Percentiles rank a stretch among this genome's conserved stretches.
These are phyloP conservation scores for Psilocybe mexicana DNA, from an alignment of 1,284 basidiomycete species.

Conservation along the genomic window DNA sequence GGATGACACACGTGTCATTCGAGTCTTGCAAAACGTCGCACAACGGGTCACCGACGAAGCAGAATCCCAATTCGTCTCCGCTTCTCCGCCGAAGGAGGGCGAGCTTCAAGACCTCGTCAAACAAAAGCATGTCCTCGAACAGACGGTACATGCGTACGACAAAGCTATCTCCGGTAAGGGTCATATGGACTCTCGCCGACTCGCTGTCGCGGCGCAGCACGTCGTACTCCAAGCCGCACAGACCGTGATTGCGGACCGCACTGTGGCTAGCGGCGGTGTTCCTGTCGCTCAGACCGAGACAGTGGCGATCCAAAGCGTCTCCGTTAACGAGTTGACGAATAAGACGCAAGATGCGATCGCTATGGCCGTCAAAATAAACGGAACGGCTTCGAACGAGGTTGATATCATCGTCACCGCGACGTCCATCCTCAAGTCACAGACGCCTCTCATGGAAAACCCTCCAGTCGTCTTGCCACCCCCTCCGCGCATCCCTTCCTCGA, in stretches of 20 bases:
- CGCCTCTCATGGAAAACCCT: conserved; percentile 25
- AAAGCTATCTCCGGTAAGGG: conserved; percentile 58
- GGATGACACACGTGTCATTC: conserved; percentile 61
- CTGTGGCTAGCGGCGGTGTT: conserved; percentile 36
- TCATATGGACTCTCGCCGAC: conserved; percentile 43
- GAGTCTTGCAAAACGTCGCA: conserved; percentile 72
- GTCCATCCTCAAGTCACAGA: conserved; percentile 49
- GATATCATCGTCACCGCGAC: conserved; percentile 69
- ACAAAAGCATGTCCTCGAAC: conserved; percentile 76
- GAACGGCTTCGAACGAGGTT: conserved; percentile 61
- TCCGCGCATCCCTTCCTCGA: conserved; percentile 14
- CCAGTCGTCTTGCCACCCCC: conserved; percentile 12
- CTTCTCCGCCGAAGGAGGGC: conserved; percentile 47
- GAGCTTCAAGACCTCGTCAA: conserved; percentile 70
- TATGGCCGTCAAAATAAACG: conserved; percentile 65
- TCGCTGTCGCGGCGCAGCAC: conserved; percentile 72
- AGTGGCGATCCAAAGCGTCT: conserved; percentile 57
- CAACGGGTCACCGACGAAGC: conserved; percentile 74
- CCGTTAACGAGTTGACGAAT: conserved; percentile 74
- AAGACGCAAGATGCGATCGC: conserved; percentile 75
- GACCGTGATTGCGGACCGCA: conserved; percentile 44
- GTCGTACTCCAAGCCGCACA: conserved; percentile 79
- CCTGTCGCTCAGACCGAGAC: conserved; percentile 36
- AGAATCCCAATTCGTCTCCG: conserved; percentile 60
- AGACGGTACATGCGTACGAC: conserved; percentile 75